Percentiles rank a stretch among this genome's conserved stretches.
Evolutionary conservation across 495 filamentous ascomycete species (phyloP).

Genomic region (Penicillium flavigenum): DNA sequence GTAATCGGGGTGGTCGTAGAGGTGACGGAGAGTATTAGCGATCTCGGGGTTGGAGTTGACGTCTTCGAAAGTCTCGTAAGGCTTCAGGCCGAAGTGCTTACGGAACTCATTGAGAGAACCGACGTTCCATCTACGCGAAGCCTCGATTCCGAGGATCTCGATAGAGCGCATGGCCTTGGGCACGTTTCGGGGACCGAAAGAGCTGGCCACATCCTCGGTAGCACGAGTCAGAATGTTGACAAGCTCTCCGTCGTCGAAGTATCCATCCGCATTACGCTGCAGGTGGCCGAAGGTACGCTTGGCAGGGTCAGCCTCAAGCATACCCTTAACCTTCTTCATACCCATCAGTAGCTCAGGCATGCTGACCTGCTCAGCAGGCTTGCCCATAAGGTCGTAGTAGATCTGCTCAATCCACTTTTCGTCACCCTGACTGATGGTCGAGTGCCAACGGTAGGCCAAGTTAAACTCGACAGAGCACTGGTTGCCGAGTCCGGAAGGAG

Average conservation of each 20-base stretch:
- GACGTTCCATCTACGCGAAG: slow-evolving; percentile 59
- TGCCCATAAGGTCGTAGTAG: slow-evolving; percentile 54
- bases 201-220: slow-evolving; percentile 59
- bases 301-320: slow-evolving; percentile 50
- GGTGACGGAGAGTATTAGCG: slow-evolving; percentile 49
- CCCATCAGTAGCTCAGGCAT: slow-evolving; percentile 53
- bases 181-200: slow-evolving; percentile 59
- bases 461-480: slow-evolving; percentile 73
- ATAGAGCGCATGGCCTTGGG: slow-evolving; percentile 57
- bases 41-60: slow-evolving; percentile 61
- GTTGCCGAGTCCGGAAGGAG: slow-evolving; percentile 66
- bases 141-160: slow-evolving; percentile 61
- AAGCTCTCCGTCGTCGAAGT: slow-evolving; percentile 61
- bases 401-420: slow-evolving; percentile 65
- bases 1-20: slow-evolving; percentile 61
- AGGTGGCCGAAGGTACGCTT: slow-evolving; percentile 60
- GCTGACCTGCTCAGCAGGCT: slow-evolving; percentile 53
- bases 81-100: slow-evolving; percentile 57
- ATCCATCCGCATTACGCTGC: slow-evolving; percentile 55
- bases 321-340: slow-evolving; percentile 51
- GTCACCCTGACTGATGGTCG: slow-evolving; percentile 59
- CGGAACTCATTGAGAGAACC: slow-evolving; percentile 65
- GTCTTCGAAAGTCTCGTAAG: slow-evolving; percentile 60
- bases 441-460: slow-evolving; percentile 72
- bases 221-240: slow-evolving; percentile 58